A percentile compares a stretch with the other conserved stretches of the same genome.
Conservation (phyloP, 2,329 filamentous ascomycete species). For the Colletotrichum filicis region DNA sequence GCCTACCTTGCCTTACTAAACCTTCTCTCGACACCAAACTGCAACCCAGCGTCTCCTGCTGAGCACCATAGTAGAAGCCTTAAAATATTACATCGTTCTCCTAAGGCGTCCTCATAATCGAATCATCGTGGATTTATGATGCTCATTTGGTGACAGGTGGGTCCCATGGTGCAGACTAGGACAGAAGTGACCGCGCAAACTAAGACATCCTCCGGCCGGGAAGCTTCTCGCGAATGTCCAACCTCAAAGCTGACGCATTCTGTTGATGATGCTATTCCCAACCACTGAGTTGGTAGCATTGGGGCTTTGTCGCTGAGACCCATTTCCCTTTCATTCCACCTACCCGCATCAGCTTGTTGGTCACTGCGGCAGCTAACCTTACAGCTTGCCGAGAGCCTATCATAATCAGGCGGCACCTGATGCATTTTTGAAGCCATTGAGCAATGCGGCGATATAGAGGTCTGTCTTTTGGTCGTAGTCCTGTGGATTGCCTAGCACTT, state of each 20-base stretch:
- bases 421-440: background rate
- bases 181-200: background rate
- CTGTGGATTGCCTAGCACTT: background rate
- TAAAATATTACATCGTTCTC: background rate
- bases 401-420: background rate
- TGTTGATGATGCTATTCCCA: constrained; percentile 18
- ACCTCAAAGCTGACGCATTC: background rate
- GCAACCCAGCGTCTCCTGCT: background rate
- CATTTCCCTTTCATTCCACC: background rate
- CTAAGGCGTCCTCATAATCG: background rate
- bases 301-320: background rate
- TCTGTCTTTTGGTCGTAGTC: background rate
- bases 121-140: background rate
- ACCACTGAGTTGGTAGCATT: background rate
- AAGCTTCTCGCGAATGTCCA: background rate
- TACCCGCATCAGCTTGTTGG: background rate
- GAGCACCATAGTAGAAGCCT: background rate
- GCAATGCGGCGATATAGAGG: too few species aligned
- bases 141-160: background rate
- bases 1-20: constrained; percentile 2
- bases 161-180: background rate
- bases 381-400: background rate
- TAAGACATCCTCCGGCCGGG: background rate
- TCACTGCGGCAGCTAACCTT: background rate
- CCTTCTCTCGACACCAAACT: constrained; percentile 13